Base-by-base conservation (phyloP, 768 basidiomycete genomes). In the Psilocybe subaeruginosa region DNA sequence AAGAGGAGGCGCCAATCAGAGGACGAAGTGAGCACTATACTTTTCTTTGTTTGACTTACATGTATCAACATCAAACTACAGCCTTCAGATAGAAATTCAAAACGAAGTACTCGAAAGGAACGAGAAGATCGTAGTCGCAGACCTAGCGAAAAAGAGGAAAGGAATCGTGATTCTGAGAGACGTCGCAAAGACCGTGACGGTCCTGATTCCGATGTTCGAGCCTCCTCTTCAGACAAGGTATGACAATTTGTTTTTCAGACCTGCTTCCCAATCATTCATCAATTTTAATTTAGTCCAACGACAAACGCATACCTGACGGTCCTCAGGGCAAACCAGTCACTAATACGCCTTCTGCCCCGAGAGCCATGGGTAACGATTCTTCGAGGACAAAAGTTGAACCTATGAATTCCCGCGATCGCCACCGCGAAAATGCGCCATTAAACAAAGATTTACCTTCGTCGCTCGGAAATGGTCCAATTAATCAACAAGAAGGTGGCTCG, bases 51-150 rank as follows among this genome's bases (percentile, higher is more conserved):
- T 43, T 51, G 58, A 35, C 33, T 49, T 27, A 17, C 23, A 49
- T 29, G 41, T 55, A 64, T 60, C 63, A 60, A 67, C 16, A 53
- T 48, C 9, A 16, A 59, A 30, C 27, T 52, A 45, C 60, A 53
- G 61, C 70, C 92, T 90, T 75, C 85, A 62, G 92, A 93, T 54
- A 85, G 92, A 65, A 81, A 82, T 35, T 83, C 87, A n/a, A 93
- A 93, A 72, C 88, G 92, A n/a, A 84, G 85, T 60, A 89, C 91
- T 59, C 86, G 92, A 52, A 91, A 90, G 70, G 91, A 92, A 2
- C 85, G 91, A 52, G 92, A 93, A 58, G 91, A 93, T 41, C 82
- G 91, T 37, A 77, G 76, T 63, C 85, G 91, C 29, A 85, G 91
- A 55, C 78, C 79, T 12, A 76, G 79, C 11, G 91, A 92, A 47